Evolutionary conservation across 768 basidiomycete genomes (phyloP).

Genomic region (Lactarius trivialis): DNA sequence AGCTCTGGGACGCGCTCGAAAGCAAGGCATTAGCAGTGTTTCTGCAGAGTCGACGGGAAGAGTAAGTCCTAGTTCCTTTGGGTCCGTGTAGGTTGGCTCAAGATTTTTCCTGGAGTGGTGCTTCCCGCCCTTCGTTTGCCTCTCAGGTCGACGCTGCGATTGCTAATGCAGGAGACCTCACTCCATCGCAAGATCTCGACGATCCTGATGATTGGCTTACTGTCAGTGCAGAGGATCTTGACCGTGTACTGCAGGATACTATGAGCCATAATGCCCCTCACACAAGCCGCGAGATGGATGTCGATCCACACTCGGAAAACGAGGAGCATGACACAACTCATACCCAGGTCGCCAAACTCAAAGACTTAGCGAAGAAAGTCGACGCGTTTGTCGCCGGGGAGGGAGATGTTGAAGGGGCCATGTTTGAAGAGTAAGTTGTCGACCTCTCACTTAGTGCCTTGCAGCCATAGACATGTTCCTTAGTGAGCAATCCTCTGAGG

Average conservation of each 20-base stretch:
- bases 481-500: constrained; percentile 42
- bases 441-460: background rate
- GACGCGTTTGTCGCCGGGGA: constrained; percentile 86
- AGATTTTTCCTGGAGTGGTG: constrained; percentile 35
- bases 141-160: constrained; percentile 62
- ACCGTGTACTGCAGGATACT: constrained; percentile 56
- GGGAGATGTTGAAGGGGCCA: constrained; percentile 84
- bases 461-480: background rate
- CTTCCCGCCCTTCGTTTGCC: constrained; percentile 70
- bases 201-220: constrained; percentile 84
- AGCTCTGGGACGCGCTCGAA: constrained; percentile 69
- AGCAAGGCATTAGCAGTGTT: constrained; percentile 62
- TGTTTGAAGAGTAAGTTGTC: constrained; percentile 75
- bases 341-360: constrained; percentile 63
- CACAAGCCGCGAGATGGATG: constrained; percentile 41
- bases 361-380: constrained; percentile 76
- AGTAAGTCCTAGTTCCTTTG: constrained; percentile 46
- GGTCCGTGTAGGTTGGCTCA: background rate
- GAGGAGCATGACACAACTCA: constrained; percentile 49
- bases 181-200: constrained; percentile 39
- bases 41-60: constrained; percentile 50
- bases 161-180: constrained; percentile 33
- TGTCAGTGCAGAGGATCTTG: constrained; percentile 68
- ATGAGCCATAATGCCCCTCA: constrained; percentile 20
- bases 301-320: constrained; percentile 35